Conservation (phyloP, 179 eudicot genomes). For the Corrigiola litoralis region DNA sequence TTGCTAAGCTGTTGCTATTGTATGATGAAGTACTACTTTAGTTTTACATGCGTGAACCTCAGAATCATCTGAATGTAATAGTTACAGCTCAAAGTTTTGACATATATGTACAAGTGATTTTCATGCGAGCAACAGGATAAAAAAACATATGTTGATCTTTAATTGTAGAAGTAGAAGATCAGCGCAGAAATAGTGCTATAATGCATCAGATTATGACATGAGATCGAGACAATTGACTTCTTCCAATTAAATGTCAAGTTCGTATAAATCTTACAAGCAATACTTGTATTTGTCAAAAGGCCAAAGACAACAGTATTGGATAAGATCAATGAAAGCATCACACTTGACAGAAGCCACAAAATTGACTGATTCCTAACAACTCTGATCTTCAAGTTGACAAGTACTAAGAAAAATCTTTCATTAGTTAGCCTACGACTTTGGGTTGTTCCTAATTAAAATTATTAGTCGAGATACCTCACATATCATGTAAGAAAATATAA, state of each 20-base stretch:
- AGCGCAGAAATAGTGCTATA: neutral
- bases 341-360: too few species aligned
- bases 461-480: too few species aligned
- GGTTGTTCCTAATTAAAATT: too few species aligned
- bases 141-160: neutral
- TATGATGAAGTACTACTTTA: too few species aligned
- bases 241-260: neutral
- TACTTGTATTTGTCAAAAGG: neutral
- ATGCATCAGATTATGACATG: neutral
- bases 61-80: neutral
- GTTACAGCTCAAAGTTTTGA: neutral
- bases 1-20: too few species aligned
- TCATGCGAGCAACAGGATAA: neutral
- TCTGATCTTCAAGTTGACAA: neutral
- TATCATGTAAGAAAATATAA: neutral
- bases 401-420: too few species aligned
- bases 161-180: neutral
- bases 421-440: neutral
- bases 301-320: too few species aligned
- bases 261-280: neutral
- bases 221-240: conserved; percentile 2
- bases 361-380: neutral
- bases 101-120: neutral
- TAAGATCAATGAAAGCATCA: too few species aligned
- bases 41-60: too few species aligned